Evolutionary conservation across 2,329 filamentous ascomycete genomes (phyloP).

Genomic region (Neonectria magnoliae): DNA sequence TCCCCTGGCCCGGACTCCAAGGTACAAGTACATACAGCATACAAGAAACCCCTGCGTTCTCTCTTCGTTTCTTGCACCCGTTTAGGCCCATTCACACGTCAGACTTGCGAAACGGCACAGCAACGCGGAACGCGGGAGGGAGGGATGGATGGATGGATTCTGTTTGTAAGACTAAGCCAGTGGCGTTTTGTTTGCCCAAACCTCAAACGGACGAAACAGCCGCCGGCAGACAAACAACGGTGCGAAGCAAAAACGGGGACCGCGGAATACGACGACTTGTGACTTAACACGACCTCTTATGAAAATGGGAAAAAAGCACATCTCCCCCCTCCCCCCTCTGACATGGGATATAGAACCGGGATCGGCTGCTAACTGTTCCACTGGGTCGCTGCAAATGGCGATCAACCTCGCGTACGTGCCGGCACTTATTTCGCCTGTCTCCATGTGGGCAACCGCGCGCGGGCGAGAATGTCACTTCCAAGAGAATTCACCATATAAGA

Average conservation of each 20-base stretch:
- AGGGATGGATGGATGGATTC: neutral
- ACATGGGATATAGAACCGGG: constrained; percentile 4
- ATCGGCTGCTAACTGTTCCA: neutral
- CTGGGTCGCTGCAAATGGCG: neutral
- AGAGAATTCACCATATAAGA: neutral
- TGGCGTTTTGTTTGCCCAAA: constrained; percentile 7
- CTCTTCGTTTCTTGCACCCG: neutral
- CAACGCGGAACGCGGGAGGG: constrained; percentile 5
- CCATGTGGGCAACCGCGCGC: constrained; percentile 6
- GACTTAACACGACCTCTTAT: neutral
- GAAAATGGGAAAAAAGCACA: neutral
- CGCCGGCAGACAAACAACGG: neutral
- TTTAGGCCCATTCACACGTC: neutral
- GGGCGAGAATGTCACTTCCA: neutral
- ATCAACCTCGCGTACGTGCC: constrained; percentile 12
- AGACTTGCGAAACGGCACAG: constrained; percentile 9
- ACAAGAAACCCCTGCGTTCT: neutral
- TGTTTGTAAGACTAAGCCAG: neutral
- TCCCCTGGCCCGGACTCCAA: neutral
- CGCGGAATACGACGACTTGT: constrained; percentile 5
- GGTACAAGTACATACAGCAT: neutral
- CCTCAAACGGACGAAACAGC: constrained; percentile 16
- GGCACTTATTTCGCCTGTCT: constrained; percentile 9
- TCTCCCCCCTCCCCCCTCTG: neutral
- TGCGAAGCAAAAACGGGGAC: neutral